Evolutionary conservation across 495 filamentous ascomycete genomes (phyloP).

Genomic region (Aspergillus sclerotioniger): DNA sequence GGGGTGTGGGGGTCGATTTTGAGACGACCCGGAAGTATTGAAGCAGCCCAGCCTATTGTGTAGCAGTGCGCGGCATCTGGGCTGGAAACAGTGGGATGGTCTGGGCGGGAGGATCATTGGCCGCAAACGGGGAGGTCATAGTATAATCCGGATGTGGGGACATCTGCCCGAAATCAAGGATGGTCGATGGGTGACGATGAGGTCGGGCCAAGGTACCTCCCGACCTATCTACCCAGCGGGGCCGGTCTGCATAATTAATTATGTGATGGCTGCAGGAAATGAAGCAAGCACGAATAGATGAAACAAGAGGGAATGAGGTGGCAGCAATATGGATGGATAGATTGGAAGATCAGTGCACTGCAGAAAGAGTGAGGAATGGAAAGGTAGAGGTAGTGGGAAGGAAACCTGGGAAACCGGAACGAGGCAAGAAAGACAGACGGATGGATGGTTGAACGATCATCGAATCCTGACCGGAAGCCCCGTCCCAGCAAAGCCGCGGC

Average conservation of each 20-base stretch:
- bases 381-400: too few relatives aligned
- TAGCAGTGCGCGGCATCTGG: background rate
- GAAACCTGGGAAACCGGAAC: background rate
- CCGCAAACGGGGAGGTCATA: conserved; percentile 9
- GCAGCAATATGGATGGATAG: background rate
- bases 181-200: background rate
- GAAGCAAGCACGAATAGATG: too few relatives aligned
- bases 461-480: too few relatives aligned
- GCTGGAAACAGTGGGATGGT: background rate
- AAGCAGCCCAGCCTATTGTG: background rate
- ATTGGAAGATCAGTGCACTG: conserved; percentile 1
- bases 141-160: conserved; percentile 4
- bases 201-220: background rate
- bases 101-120: conserved; percentile 10
- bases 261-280: too few relatives aligned
- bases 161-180: conserved; percentile 13
- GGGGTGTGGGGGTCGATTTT: background rate
- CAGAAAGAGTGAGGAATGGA: background rate
- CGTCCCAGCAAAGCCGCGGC: background rate
- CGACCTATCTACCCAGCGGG: too few relatives aligned
- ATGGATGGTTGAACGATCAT: too few relatives aligned
- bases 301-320: background rate
- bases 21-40: conserved; percentile 3
- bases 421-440: background rate
- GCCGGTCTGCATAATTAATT: too few relatives aligned